Conservation (phyloP, 2,329 filamentous ascomycete genomes). For the Botryosphaeria agaves region DNA sequence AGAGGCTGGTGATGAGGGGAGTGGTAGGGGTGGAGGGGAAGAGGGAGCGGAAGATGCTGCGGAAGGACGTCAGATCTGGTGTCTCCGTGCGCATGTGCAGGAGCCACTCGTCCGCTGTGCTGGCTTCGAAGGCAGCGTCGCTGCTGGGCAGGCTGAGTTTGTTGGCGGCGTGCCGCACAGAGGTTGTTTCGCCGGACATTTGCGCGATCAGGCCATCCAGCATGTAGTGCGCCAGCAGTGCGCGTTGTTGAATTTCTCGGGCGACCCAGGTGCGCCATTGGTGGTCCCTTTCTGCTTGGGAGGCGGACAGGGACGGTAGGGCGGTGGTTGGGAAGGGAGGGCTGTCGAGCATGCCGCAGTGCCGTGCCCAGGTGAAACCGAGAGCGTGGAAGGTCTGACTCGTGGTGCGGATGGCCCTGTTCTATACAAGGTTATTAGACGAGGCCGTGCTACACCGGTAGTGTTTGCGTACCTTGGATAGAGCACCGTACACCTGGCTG, state of each 20-base stretch:
- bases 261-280: constrained; percentile 26
- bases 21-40: constrained; percentile 18
- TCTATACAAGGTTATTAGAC: constrained; percentile 9
- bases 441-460: not conserved
- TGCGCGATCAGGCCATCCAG: constrained; percentile 27
- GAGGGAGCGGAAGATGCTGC: constrained; percentile 21
- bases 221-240: constrained; percentile 26
- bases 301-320: constrained; percentile 16
- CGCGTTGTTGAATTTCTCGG: constrained; percentile 26
- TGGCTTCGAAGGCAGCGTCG: constrained; percentile 23
- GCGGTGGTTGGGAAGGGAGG: constrained; percentile 15
- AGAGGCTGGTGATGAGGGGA: constrained; percentile 14
- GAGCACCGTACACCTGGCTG: constrained; percentile 24
- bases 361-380: constrained; percentile 27
- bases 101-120: constrained; percentile 23
- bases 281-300: constrained; percentile 18
- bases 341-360: constrained; percentile 25
- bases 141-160: constrained; percentile 21
- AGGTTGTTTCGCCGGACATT: constrained; percentile 24
- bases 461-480: constrained; percentile 17
- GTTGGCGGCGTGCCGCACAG: constrained; percentile 25
- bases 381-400: constrained; percentile 27
- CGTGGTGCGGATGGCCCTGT: constrained; percentile 23
- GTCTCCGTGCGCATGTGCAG: constrained; percentile 15
- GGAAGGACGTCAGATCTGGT: constrained; percentile 19